Evolutionary conservation across 2,329 filamentous ascomycete species (phyloP).

Genomic region (Bertia moriformis): DNA sequence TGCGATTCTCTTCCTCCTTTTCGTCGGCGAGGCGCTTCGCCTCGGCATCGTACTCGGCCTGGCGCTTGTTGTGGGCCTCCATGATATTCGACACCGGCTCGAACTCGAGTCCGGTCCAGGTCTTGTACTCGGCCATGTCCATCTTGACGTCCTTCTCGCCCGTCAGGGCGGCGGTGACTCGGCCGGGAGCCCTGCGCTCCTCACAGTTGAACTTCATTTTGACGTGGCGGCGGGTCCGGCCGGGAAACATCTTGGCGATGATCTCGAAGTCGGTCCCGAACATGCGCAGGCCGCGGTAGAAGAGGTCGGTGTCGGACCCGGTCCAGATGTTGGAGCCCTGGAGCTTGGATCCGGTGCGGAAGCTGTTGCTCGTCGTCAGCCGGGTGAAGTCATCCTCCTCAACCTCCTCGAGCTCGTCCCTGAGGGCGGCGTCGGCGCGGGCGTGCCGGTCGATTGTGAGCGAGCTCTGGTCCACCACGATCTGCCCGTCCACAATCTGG

Average conservation of each 20-base stretch:
- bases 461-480: constrained; percentile 56
- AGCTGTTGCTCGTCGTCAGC: constrained; percentile 55
- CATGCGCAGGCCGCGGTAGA: constrained; percentile 61
- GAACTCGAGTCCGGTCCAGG: constrained; percentile 34
- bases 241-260: constrained; percentile 62
- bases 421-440: constrained; percentile 34
- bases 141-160: constrained; percentile 42
- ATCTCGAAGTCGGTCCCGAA: constrained; percentile 76
- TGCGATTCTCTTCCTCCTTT: constrained; percentile 2
- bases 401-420: constrained; percentile 40
- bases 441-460: constrained; percentile 56
- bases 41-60: constrained; percentile 27
- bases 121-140: constrained; percentile 44
- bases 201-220: constrained; percentile 75
- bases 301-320: constrained; percentile 55
- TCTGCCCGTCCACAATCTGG: constrained; percentile 56
- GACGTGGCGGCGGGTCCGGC: constrained; percentile 57
- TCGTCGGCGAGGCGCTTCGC: constrained; percentile 27
- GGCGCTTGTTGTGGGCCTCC: constrained; percentile 29
- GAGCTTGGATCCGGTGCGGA: constrained; percentile 44
- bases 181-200: constrained; percentile 49
- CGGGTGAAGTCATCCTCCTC: constrained; percentile 70
- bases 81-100: constrained; percentile 39
- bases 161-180: constrained; percentile 49
- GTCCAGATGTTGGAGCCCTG: constrained; percentile 55